A percentile compares a stretch with the other conserved stretches of the same genome.
phyloP scores from a whole-genome alignment of 257 asterid species.

The Solanum pimpinellifolium region DNA sequence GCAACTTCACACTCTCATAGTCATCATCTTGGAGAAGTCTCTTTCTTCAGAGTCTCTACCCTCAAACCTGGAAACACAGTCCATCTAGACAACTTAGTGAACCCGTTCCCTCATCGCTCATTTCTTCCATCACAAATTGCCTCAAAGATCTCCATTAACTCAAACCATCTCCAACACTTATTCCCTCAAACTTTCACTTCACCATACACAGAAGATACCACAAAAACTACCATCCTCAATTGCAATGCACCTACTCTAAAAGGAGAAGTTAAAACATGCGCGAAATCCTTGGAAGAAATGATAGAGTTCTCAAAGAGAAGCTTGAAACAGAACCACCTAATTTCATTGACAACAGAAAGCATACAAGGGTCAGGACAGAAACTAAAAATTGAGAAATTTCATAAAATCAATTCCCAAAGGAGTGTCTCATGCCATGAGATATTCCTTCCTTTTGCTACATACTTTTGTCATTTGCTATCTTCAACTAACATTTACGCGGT shows the following conservation, averaged over 20 bases:
- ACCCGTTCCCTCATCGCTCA: conserved; percentile 15
- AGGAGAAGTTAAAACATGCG: conserved; percentile 28
- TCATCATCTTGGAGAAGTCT: neutral
- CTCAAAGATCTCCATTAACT: conserved; percentile 2
- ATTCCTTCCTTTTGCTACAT: conserved; percentile 29
- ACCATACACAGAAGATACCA: conserved; percentile 3
- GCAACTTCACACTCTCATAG: neutral
- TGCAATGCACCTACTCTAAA: conserved; percentile 15
- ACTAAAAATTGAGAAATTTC: neutral
- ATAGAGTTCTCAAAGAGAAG: conserved; percentile 11
- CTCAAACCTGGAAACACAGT: conserved; percentile 14
- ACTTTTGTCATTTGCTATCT: conserved; percentile 27
- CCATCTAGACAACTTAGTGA: conserved; percentile 18
- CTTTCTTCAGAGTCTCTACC: conserved; percentile 22
- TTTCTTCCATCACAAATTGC: conserved; percentile 32
- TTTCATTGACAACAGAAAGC: conserved; percentile 12
- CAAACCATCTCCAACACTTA: neutral
- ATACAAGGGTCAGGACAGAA: neutral
- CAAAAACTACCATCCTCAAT: neutral
- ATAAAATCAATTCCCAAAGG: neutral
- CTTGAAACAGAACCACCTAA: conserved; percentile 1
- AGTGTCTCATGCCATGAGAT: conserved; percentile 35
- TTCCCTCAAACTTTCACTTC: conserved; percentile 11
- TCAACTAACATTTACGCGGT: neutral
- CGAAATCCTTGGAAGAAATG: conserved; percentile 30